Evolutionary conservation across 2,329 filamentous ascomycete species (phyloP).

Genomic region (Neurospora sp.): DNA sequence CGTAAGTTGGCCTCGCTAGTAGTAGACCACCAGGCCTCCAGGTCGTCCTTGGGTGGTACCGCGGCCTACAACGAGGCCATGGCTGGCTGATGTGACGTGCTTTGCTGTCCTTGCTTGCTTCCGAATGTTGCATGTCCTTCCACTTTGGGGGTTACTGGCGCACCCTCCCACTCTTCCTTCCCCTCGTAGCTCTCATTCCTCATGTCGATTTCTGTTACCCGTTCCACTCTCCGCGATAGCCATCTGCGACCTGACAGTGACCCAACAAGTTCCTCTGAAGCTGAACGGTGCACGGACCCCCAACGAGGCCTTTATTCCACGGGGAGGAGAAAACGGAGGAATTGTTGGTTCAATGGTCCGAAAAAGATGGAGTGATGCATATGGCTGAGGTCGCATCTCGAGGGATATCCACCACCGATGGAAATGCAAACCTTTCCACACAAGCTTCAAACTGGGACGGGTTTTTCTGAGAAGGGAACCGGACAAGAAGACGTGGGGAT

Average conservation of each 20-base stretch:
- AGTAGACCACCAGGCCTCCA: background rate
- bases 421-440: background rate
- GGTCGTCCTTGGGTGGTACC: background rate
- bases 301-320: background rate
- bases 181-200: background rate
- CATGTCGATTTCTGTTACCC: conserved; percentile 10
- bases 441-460: background rate
- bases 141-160: conserved; percentile 3
- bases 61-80: conserved; percentile 1
- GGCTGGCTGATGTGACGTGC: conserved; percentile 12
- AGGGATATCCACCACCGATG: background rate
- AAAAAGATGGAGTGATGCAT: background rate
- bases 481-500: conserved; percentile 16
- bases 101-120: conserved; percentile 7
- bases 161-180: background rate
- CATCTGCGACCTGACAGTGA: conserved; percentile 12
- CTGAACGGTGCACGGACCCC: background rate
- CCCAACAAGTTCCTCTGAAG: conserved; percentile 6
- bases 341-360: background rate
- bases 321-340: background rate
- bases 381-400: background rate
- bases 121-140: conserved; percentile 8
- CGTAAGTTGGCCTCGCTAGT: background rate
- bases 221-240: conserved; percentile 7
- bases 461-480: background rate